Base-by-base conservation (phyloP, 495 filamentous ascomycete genomes). In the Chaetomium cochliodes region DNA sequence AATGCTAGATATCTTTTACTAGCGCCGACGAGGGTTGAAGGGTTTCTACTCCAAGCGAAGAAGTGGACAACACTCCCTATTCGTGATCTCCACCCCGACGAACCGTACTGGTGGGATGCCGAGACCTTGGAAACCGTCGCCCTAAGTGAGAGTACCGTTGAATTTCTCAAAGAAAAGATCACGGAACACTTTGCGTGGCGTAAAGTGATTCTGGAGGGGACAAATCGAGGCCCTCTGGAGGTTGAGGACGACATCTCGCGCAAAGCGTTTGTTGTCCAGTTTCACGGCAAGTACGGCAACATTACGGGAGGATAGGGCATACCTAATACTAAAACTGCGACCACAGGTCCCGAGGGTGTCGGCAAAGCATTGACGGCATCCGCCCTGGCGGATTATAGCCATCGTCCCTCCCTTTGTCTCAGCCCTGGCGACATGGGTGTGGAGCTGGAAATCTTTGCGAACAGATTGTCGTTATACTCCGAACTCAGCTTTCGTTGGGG, bases 401-500 rank as follows among this genome's bases (percentile, higher is more conserved):
- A 15, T 11, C 26, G 58, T 0, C 58, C 46, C 0, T 2, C 33
- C 33, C 9, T 60, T 1, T 18, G 15, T 28, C 12, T 60, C 8
- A n/a, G n/a, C 30, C 44, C 58, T 41, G 47, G n/a, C 13, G 46
- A 60, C 11, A 2, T 60, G 47, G 47, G 58, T 5, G 0, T 33
- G n/a, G 47, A 60, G 5, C 11, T 8, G 0, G n/a, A 16, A 4
- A 16, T 0, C 0, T 41, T 37, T 8, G 28, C 15, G 0, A 37
- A 23, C 7, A 52, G 39, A 13, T 11, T 60, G 11, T 42, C 20
- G 2, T 18, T 42, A 2, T 62, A 62, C 33, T n/a, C 46, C 5
- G 23, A 26, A 1, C 47, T 62, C 1, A 28, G 47, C 33, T n/a
- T 53, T 30, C 47, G 59, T 20, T 62, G 59, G 59, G 59, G 59